Base-by-base conservation (phyloP, 306 rosid genomes). In the Vigna unguiculata region DNA sequence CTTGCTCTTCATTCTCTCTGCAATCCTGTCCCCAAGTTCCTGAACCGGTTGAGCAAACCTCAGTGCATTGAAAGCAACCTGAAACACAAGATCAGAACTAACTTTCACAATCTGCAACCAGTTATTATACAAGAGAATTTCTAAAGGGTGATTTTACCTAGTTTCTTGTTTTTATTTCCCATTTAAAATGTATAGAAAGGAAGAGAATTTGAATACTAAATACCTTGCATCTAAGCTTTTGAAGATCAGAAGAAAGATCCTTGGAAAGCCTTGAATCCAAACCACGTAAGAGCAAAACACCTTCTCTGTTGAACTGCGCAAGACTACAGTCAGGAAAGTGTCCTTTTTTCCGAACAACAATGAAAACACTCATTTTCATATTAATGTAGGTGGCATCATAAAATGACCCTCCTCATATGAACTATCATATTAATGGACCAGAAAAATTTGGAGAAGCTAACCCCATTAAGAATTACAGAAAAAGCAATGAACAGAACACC, bases 171-270 rank as follows among this genome's bases (percentile, higher is more conserved):
- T 52, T 9, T 22, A 10, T 38, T 11, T 9, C 60, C 32, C 19
- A 47, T 74, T 74, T 19, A 40, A 11, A 7, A 2, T 38, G 7
- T 34, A 1, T 0, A 14, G 17, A 7, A 72, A 65, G 19, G 10
- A 57, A 36, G 51, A 32, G 19, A 69, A 38, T 9, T 51, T 32
- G 13, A 43, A 48, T 21, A 6, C 3, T 14, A 22, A 61, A 49
- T 89, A 95, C 97, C 97, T 95, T 95, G 96, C 98, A 95, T 49
- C 97, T 77, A 72, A 95, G 99, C 80, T 91, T 95, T 81, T 95
- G 99, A 73, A 95, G 99, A 88, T 95, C 98, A 78, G 97, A 82
- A 75, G 99, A 97, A 86, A 95, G 96, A 81, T 92, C 98, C 86
- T 92, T 95, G 0, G 99, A 80, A 16, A 95, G 88, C 82, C 97